Evolutionary conservation across 2,329 filamentous ascomycete genomes (phyloP), one percentile per base, ranked within the genome.

Genomic region (Botrytis tulipae): DNA sequence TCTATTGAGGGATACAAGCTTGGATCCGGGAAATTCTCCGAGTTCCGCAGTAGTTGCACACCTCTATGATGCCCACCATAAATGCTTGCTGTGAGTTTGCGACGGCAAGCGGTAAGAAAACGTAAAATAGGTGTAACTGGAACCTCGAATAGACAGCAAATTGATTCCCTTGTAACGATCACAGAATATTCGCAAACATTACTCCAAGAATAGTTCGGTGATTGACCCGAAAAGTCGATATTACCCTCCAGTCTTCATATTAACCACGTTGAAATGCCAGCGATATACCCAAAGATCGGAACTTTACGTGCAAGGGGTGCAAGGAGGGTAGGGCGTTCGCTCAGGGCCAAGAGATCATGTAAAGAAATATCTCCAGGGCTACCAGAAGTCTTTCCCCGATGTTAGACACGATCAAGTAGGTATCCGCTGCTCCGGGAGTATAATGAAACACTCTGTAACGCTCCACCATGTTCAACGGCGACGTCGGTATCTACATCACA

Each of bases 321-420:
- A 48, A 22, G 14, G n/a, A 54, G 57, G 42, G 29, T 68, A 25
- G 65, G 65, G 65, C 46, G 25, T 54, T 42, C 29, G 25, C 44
- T 54, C 46, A 46, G 10, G 16, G 9, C 48, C 65, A 35, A 54
- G 65, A 68, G 35, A 68, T 68, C 25, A 54, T 42, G 46, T 68
- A 57, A 35, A 68, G 46, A 42, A 32, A 57, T 48, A 68, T 57
- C 35, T 57, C 25, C 35, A 67, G 42, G 46, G 46, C 48, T 54
- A n/a, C 65, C 46, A 40, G 51, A 57, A 42, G 46, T 57, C 42
- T 57, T 51, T 72, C 70, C 65, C 70, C 63, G 65, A 66, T 48
- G 73, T 70, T 40, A 29, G n/a, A 74, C 73, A 70, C 65, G 73
- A 74, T 74, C 14, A 69, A 42, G 73, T 74, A 74, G 32, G 63